Conservation (phyloP, 176 grass and related monocot species). For the Lolium multiflorum region DNA sequence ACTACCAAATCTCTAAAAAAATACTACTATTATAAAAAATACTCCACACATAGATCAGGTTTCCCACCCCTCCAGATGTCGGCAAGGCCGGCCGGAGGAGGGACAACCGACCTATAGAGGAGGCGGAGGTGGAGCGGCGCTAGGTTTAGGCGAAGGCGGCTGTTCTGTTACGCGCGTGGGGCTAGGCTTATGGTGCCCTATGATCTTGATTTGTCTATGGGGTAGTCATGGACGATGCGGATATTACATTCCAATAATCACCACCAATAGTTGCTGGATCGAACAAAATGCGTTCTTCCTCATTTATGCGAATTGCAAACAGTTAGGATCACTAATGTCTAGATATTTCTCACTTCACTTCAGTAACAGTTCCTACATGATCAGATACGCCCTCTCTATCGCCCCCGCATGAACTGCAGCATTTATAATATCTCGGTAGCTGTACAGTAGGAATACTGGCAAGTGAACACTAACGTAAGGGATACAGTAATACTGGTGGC, state of each 20-base stretch:
- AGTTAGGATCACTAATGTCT: slow-evolving; percentile 53
- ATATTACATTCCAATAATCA: slow-evolving; percentile 35
- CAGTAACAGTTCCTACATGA: slow-evolving; percentile 1
- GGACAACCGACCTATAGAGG: too few species aligned
- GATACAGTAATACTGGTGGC: neutral
- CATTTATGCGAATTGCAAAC: slow-evolving; percentile 30
- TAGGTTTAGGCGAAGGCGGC: too few species aligned
- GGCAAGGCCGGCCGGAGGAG: too few species aligned
- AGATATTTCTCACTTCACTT: slow-evolving; percentile 38
- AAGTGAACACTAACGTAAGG: slow-evolving; percentile 30
- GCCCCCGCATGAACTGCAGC: neutral
- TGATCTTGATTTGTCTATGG: neutral
- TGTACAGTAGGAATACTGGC: slow-evolving; percentile 46
- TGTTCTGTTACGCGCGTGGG: too few species aligned
- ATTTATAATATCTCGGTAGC: slow-evolving; percentile 36
- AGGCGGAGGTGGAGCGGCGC: too few species aligned
- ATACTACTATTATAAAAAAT: too few species aligned
- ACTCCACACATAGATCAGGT: too few species aligned
- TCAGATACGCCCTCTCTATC: slow-evolving; percentile 19
- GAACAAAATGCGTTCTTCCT: slow-evolving; percentile 18
- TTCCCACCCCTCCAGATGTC: too few species aligned
- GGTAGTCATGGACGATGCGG: slow-evolving; percentile 20
- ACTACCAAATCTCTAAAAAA: too few species aligned
- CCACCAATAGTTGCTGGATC: slow-evolving; percentile 33
- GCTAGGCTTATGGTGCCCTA: too few species aligned